Conservation (phyloP, 208 protist species). For the Trypanosoma avium region DNA sequence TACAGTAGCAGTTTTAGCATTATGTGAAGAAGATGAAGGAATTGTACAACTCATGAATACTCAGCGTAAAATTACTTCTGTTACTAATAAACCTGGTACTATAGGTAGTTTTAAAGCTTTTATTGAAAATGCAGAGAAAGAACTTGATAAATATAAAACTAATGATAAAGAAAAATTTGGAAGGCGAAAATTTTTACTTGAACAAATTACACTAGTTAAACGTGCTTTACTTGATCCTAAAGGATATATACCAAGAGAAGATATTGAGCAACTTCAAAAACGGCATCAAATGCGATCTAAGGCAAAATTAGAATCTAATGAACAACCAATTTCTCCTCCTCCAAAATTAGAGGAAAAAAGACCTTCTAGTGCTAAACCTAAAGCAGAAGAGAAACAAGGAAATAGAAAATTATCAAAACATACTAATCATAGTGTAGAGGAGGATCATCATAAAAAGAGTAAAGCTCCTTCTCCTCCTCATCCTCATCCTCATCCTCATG, state of each 20-base stretch:
- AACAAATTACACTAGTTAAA: conserved; percentile 7
- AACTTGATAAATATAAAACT: conserved; percentile 20
- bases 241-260: conserved; percentile 8
- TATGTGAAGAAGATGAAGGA: conserved; percentile 30
- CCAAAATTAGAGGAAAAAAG: no score
- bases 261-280: background rate
- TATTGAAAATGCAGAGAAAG: conserved; percentile 40
- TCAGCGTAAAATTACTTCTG: conserved; percentile 43
- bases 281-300: background rate
- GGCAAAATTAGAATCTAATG: background rate
- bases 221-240: conserved; percentile 8
- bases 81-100: conserved; percentile 45
- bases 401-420: background rate
- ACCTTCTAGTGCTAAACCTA: no score
- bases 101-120: conserved; percentile 50
- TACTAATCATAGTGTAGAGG: no score
- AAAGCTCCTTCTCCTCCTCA: no score
- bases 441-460: background rate
- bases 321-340: no score
- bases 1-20: conserved; percentile 46
- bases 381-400: background rate
- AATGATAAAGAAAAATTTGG: background rate
- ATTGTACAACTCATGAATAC: conserved; percentile 50
- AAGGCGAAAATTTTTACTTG: background rate
- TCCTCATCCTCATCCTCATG: no score